These are phyloP conservation scores for Aspergillus fijiensis DNA, from an alignment of 2,329 filamentous ascomycete genomes.

Conservation along the genomic window DNA sequence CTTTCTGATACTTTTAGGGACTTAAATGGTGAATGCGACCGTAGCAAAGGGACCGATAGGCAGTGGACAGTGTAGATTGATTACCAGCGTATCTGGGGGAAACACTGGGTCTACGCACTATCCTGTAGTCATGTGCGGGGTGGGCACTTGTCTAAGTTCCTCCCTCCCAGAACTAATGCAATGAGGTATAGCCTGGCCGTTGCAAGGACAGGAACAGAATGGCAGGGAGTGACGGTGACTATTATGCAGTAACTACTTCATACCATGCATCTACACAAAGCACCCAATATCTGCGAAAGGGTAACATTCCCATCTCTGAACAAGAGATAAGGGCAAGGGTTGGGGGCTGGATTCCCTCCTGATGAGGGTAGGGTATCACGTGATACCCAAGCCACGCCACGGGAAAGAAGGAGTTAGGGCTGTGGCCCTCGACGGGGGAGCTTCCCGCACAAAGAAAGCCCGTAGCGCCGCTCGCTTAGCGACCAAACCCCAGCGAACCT, in stretches of 20 bases:
- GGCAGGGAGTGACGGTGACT: too few species aligned
- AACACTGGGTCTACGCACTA: conserved; percentile 1
- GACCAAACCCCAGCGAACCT: conserved; percentile 32
- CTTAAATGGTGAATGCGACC: not conserved
- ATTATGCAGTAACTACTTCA: too few species aligned
- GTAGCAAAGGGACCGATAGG: not conserved
- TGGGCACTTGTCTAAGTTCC: not conserved
- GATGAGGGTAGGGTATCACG: conserved; percentile 18
- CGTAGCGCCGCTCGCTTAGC: conserved; percentile 42
- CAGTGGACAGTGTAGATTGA: not conserved
- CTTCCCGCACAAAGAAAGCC: conserved; percentile 36
- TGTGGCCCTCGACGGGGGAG: conserved; percentile 33
- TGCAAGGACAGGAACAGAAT: too few species aligned
- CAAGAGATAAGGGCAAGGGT: too few species aligned
- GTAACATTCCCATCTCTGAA: too few species aligned
- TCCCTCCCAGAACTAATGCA: not conserved
- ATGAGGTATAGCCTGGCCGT: not conserved
- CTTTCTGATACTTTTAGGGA: not conserved
- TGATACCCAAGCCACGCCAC: conserved; percentile 16
- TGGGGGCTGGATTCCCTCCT: not conserved
- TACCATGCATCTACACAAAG: too few species aligned
- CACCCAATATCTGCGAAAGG: too few species aligned
- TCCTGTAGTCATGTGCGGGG: conserved; percentile 3
- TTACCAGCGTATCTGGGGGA: conserved; percentile 1
- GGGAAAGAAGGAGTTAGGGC: conserved; percentile 40